Conservation (phyloP, 2,329 filamentous ascomycete genomes). For the Aurifilum marmelostoma region DNA sequence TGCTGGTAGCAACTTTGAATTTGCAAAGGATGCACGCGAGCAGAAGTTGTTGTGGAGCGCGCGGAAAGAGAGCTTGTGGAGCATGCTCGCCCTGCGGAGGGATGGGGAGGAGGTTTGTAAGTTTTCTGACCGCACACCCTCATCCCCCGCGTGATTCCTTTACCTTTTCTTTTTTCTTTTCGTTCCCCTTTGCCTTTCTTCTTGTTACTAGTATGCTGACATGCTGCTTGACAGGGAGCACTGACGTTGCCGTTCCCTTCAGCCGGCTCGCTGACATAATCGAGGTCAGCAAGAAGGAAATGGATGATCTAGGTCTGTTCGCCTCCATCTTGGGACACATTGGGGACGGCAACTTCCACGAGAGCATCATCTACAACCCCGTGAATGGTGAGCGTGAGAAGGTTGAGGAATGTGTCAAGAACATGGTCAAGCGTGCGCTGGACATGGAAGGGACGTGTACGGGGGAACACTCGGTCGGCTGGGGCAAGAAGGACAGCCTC, state of each 20-base stretch:
- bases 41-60: constrained; percentile 79
- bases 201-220: neutral
- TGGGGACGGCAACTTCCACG: constrained; percentile 93
- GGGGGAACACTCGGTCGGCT: constrained; percentile 83
- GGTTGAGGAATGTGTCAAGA: constrained; percentile 80
- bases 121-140: constrained; percentile 43
- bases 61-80: constrained; percentile 83
- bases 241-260: constrained; percentile 82
- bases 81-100: constrained; percentile 71
- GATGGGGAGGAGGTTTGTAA: constrained; percentile 70
- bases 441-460: constrained; percentile 96
- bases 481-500: constrained; percentile 83
- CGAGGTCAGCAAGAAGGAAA: constrained; percentile 86
- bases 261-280: constrained; percentile 72
- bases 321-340: constrained; percentile 88
- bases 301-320: constrained; percentile 84
- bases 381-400: constrained; percentile 67
- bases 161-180: no score
- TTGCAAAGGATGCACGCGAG: constrained; percentile 72
- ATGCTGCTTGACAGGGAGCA: constrained; percentile 60
- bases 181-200: no score
- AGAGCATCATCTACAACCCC: constrained; percentile 86
- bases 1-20: constrained; percentile 71
- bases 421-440: constrained; percentile 87
- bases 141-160: constrained; percentile 45